Evolutionary conservation across 768 basidiomycete species (phyloP).

Genomic region (Lentinula sp.): DNA sequence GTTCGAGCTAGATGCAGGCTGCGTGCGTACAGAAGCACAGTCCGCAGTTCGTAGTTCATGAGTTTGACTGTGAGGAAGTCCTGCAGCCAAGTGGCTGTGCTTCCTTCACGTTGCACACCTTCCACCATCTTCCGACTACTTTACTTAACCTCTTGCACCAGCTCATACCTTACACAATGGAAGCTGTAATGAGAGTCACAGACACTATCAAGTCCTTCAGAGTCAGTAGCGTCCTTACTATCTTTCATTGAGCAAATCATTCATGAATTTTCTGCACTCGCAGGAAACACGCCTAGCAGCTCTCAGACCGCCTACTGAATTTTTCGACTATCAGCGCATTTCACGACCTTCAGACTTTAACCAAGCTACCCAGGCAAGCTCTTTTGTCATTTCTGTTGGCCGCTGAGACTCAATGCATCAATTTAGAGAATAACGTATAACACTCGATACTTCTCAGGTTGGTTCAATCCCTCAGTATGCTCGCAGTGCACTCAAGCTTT

Average conservation of each 20-base stretch:
- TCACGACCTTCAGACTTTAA: slow-evolving; percentile 83
- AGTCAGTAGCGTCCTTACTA: slow-evolving; percentile 35
- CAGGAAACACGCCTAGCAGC: slow-evolving; percentile 79
- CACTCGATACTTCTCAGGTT: slow-evolving; percentile 83
- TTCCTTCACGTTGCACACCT: slow-evolving; percentile 11
- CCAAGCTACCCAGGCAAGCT: slow-evolving; percentile 60
- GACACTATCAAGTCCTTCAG: slow-evolving; percentile 67
- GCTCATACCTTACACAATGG: slow-evolving; percentile 40
- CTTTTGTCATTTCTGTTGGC: slow-evolving; percentile 16
- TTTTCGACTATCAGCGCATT: slow-evolving; percentile 79
- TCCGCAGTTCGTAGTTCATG: slow-evolving; percentile 8
- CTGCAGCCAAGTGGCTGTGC: slow-evolving; percentile 9
- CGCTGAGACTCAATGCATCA: not conserved
- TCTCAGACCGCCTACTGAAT: slow-evolving; percentile 66
- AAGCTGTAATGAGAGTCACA: slow-evolving; percentile 54
- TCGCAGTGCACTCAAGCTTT: not conserved
- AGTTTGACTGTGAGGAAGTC: not conserved
- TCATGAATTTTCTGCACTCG: not conserved
- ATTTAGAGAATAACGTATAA: slow-evolving; percentile 88
- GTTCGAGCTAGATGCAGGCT: slow-evolving; percentile 3
- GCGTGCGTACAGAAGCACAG: slow-evolving; percentile 12
- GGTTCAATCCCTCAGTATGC: not conserved
- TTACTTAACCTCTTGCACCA: not conserved
- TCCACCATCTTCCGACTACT: not conserved
- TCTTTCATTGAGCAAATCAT: not conserved